Conservation (phyloP, 2,329 filamentous ascomycete species). For the Alternaria ethzedia region DNA sequence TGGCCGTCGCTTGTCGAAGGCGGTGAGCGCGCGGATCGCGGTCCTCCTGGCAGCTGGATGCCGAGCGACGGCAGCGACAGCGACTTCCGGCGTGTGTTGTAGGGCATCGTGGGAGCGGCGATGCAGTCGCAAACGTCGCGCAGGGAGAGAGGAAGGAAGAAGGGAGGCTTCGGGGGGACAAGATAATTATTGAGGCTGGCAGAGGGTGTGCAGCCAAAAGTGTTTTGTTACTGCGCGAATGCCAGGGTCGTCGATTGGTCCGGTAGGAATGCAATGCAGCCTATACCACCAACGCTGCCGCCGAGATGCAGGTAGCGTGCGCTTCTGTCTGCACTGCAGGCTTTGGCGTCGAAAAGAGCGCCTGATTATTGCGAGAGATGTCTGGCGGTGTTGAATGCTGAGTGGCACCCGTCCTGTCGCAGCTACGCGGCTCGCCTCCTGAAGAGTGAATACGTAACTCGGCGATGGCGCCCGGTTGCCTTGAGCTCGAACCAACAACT, state of each 20-base stretch:
- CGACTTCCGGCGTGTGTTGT: slow-evolving; percentile 97
- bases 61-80: slow-evolving; percentile 90
- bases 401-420: slow-evolving; percentile 23
- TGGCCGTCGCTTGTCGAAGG: slow-evolving; percentile 63
- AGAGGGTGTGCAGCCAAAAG: slow-evolving; percentile 30
- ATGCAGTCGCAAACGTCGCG: slow-evolving; percentile 17
- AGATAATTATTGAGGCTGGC: slow-evolving; percentile 36
- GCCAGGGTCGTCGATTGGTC: slow-evolving; percentile 43
- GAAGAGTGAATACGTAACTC: slow-evolving; percentile 38
- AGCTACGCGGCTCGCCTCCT: slow-evolving; percentile 38
- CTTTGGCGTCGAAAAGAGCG: slow-evolving; percentile 12
- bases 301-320: slow-evolving; percentile 42
- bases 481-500: slow-evolving; percentile 17
- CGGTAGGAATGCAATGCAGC: slow-evolving; percentile 43
- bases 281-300: slow-evolving; percentile 38
- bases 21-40: slow-evolving; percentile 62
- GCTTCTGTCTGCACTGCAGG: slow-evolving; percentile 33
- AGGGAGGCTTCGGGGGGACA: slow-evolving; percentile 12
- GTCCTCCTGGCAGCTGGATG: slow-evolving; percentile 73
- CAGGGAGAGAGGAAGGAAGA: slow-evolving; percentile 2
- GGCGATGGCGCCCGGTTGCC: slow-evolving; percentile 30
- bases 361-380: slow-evolving; percentile 23
- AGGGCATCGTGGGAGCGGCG: slow-evolving; percentile 69
- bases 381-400: slow-evolving; percentile 11
- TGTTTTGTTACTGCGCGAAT: slow-evolving; percentile 41